Evolutionary conservation across 2,329 filamentous ascomycete species (phyloP).

Genomic region (Aspergillus latus): DNA sequence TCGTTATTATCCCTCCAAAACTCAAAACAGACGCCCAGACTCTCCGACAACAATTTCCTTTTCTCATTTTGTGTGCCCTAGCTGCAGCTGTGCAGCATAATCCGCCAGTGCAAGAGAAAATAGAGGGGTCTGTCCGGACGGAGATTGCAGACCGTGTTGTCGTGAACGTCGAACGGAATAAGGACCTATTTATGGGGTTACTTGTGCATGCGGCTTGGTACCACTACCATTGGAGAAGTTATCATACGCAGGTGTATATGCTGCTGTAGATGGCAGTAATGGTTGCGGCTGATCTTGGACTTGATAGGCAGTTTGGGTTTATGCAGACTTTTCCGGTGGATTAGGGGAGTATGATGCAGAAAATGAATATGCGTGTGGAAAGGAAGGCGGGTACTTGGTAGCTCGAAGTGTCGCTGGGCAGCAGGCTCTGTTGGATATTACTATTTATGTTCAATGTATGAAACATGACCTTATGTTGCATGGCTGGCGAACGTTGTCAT

Average conservation of each 20-base stretch:
- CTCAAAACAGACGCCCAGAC: background rate
- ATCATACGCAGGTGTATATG: conserved; percentile 15
- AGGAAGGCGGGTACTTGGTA: background rate
- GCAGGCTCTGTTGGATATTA: conserved; percentile 13
- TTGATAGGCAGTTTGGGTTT: background rate
- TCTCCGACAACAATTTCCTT: conserved; percentile 4
- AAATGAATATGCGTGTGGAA: background rate
- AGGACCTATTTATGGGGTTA: conserved; percentile 13
- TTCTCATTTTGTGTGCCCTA: conserved; percentile 11
- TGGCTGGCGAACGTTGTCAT: background rate
- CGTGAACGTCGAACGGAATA: conserved; percentile 10
- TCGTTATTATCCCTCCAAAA: conserved; percentile 10
- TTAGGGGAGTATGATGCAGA: background rate
- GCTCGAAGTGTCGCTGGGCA: conserved; percentile 1
- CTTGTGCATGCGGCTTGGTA: conserved; percentile 16
- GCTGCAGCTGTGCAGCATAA: conserved; percentile 7
- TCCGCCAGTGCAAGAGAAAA: background rate
- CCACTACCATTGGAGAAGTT: conserved; percentile 15
- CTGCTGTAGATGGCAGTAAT: conserved; percentile 9
- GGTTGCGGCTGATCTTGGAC: conserved; percentile 1
- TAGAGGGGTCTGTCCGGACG: conserved; percentile 5
- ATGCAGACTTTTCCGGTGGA: background rate
- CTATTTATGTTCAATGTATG: conserved; percentile 9
- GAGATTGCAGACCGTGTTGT: conserved; percentile 5
- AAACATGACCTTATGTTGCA: too few species aligned